phyloP scores from a whole-genome alignment of 2,329 filamentous ascomycete species.

The Cytospora chrysosperma region DNA sequence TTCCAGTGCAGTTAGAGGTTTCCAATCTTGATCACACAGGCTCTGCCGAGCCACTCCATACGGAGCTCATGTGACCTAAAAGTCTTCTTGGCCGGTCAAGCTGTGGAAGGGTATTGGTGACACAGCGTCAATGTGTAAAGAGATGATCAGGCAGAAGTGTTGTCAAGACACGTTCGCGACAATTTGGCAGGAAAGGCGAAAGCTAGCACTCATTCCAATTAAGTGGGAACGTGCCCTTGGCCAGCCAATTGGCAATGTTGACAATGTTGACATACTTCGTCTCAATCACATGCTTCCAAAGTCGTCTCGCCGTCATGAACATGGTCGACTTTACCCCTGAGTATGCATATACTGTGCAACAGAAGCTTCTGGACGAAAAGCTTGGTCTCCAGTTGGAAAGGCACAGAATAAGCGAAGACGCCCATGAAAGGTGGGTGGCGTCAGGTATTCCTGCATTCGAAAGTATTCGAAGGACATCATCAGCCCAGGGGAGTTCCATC shows the following conservation, averaged over 20 bases:
- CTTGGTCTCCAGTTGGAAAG: background rate
- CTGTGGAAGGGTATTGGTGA: background rate
- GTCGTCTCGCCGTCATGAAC: no score
- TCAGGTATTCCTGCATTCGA: background rate
- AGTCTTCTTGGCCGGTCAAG: background rate
- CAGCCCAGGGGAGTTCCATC: background rate
- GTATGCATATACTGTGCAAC: background rate
- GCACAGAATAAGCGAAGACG: background rate
- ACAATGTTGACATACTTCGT: background rate
- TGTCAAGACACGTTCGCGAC: background rate
- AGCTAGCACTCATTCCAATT: background rate
- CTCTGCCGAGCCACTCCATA: conserved; percentile 12
- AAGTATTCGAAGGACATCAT: background rate
- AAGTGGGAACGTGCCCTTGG: background rate
- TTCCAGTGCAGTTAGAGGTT: background rate
- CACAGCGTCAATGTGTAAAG: background rate
- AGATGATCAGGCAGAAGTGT: background rate
- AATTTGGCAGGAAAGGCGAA: background rate
- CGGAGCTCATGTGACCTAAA: conserved; percentile 6
- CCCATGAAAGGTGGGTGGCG: background rate
- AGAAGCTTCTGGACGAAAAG: background rate
- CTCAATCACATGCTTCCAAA: no score
- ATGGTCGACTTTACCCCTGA: no score
- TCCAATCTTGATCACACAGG: background rate
- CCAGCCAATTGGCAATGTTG: background rate